A percentile compares a stretch with the other conserved stretches of the same genome.
phyloP scores from a whole-genome alignment of 2,329 filamentous ascomycete genomes.

The Amphichorda felina region DNA sequence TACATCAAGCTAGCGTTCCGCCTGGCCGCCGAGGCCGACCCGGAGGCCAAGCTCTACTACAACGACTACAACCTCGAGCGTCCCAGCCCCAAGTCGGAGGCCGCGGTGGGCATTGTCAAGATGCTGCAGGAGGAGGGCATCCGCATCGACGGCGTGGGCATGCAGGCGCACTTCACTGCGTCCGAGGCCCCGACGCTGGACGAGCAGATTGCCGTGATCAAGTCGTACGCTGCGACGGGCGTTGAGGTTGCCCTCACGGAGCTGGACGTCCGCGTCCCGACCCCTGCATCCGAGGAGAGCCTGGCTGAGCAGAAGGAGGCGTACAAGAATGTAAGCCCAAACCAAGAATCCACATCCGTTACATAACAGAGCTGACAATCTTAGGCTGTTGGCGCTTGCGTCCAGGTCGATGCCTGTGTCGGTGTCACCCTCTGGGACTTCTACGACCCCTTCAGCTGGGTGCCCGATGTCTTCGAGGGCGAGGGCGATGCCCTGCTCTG shows the following conservation, averaged over 20 bases:
- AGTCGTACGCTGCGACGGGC: conserved; percentile 27
- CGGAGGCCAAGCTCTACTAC: conserved; percentile 42
- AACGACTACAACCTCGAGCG: conserved; percentile 47
- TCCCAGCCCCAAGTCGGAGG: conserved; percentile 21
- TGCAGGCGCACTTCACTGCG: conserved; percentile 37
- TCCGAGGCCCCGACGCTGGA: conserved; percentile 25
- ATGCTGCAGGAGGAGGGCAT: conserved; percentile 22
- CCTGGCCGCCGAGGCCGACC: conserved; percentile 33
- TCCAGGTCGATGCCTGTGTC: conserved; percentile 15
- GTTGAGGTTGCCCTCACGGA: conserved; percentile 44
- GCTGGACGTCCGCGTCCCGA: conserved; percentile 34
- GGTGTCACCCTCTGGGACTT: conserved; percentile 23
- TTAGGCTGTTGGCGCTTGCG: conserved; percentile 14
- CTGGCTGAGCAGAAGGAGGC: conserved; percentile 15
- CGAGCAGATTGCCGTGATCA: conserved; percentile 26
- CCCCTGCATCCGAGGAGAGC: conserved; percentile 14
- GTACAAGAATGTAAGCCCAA: conserved; percentile 12
- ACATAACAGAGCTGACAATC: no score
- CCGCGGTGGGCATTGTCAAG: conserved; percentile 20
- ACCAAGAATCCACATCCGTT: not conserved
- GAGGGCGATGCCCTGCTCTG: conserved; percentile 28
- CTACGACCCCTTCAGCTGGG: conserved; percentile 25
- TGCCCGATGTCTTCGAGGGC: conserved; percentile 26
- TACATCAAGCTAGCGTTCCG: conserved; percentile 42
- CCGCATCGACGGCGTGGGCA: conserved; percentile 39